phyloP scores from a whole-genome alignment of 2,329 filamentous ascomycete species.

The Zasmidium cellare region DNA sequence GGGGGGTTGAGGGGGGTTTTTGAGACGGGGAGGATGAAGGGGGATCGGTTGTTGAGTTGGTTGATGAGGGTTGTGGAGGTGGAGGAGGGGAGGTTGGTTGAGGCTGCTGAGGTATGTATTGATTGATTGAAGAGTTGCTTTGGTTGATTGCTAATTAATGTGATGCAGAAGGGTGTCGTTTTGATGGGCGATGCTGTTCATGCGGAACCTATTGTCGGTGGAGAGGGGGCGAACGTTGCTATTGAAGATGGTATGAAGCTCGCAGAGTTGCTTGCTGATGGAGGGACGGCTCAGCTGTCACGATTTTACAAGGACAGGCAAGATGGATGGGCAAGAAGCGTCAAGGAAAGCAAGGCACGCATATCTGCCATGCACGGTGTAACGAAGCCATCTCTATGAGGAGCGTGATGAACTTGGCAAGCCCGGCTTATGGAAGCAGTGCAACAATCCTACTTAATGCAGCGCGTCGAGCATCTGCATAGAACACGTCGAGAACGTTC shows the following conservation, averaged over 20 bases:
- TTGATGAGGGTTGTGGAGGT: conserved; percentile 40
- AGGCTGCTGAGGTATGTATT: conserved; percentile 17
- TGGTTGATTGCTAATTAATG: not conserved
- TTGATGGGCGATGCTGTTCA: conserved; percentile 44
- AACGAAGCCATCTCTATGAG: conserved; percentile 6
- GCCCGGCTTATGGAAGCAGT: too few species aligned
- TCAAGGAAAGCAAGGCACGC: conserved; percentile 23
- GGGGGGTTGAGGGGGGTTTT: conserved; percentile 38
- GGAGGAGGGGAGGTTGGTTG: conserved; percentile 22
- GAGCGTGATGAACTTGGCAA: too few species aligned
- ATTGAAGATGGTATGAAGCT: conserved; percentile 41
- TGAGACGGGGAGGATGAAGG: conserved; percentile 29
- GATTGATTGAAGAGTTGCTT: not conserved
- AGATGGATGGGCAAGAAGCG: conserved; percentile 22
- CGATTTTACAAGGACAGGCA: conserved; percentile 23
- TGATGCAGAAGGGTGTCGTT: conserved; percentile 24
- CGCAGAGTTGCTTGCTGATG: conserved; percentile 29
- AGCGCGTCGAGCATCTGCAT: too few species aligned
- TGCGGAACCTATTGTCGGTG: conserved; percentile 42
- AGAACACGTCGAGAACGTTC: not conserved
- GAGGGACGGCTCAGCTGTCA: conserved; percentile 11
- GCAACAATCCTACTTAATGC: too few species aligned
- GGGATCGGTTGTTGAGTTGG: conserved; percentile 42
- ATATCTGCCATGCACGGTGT: conserved; percentile 28
- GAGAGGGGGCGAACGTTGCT: conserved; percentile 41